These are phyloP conservation scores for Sarocladium oryzae DNA, from an alignment of 2,329 filamentous ascomycete species.

Conservation along the genomic window DNA sequence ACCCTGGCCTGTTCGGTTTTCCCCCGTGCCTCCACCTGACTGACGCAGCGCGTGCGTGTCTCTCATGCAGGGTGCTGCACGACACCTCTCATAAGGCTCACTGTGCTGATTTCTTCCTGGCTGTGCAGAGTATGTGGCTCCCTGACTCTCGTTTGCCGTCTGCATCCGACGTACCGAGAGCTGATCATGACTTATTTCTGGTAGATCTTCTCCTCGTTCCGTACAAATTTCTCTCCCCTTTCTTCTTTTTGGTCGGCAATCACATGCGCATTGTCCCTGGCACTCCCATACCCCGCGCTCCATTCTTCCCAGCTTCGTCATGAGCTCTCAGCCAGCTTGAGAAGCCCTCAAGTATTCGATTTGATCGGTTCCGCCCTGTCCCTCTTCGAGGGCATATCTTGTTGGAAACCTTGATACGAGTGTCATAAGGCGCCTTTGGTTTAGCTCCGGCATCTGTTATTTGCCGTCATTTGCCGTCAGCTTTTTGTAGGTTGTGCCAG, in stretches of 20 bases:
- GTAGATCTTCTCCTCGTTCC: conserved; percentile 2
- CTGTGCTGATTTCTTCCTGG: background rate
- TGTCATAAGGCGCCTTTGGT: no score
- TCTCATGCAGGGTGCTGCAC: background rate
- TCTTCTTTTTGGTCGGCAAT: background rate
- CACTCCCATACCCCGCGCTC: background rate
- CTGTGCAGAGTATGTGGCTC: background rate
- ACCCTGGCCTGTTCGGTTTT: background rate
- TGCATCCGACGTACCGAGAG: background rate
- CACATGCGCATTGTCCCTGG: background rate
- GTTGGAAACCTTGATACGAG: background rate
- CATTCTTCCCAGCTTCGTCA: background rate
- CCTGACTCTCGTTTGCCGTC: background rate
- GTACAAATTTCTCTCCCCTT: background rate
- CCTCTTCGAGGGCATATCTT: background rate
- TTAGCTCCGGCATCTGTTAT: no score
- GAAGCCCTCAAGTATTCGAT: background rate
- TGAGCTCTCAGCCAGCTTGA: background rate
- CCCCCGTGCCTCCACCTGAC: background rate
- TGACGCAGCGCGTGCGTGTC: background rate
- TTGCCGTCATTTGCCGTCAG: no score
- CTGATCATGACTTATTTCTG: background rate
- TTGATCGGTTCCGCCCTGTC: background rate
- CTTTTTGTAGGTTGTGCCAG: background rate
- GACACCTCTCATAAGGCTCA: background rate